phyloP scores from a whole-genome alignment of 2,329 filamentous ascomycete species.

The Calonectria hawksworthii region DNA sequence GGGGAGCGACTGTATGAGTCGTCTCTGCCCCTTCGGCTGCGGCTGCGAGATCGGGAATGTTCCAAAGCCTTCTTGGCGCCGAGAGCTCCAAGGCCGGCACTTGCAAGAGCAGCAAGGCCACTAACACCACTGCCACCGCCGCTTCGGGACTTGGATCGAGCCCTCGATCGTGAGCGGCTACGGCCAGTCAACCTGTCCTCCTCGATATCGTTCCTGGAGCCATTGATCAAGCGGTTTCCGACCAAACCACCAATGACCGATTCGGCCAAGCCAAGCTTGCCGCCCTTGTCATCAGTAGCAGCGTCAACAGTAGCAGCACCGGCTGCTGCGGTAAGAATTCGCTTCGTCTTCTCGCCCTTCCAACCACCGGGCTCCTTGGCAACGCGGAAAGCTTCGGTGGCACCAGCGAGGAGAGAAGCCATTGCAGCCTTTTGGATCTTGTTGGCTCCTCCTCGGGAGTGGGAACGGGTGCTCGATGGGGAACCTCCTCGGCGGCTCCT shows the following conservation, averaged over 20 bases:
- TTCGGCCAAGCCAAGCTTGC: slow-evolving; percentile 87
- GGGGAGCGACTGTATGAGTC: slow-evolving; percentile 60
- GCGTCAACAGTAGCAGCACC: slow-evolving; percentile 90
- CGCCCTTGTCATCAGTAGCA: slow-evolving; percentile 78
- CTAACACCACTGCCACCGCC: slow-evolving; percentile 55
- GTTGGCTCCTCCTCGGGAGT: slow-evolving; percentile 65
- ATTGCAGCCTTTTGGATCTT: slow-evolving; percentile 90
- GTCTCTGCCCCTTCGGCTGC: slow-evolving; percentile 65
- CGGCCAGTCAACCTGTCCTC: slow-evolving; percentile 71
- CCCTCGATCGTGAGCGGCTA: slow-evolving; percentile 78
- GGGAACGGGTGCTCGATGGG: slow-evolving; percentile 65
- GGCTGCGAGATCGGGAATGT: slow-evolving; percentile 67
- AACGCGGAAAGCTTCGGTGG: slow-evolving; percentile 91
- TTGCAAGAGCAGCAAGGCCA: slow-evolving; percentile 74
- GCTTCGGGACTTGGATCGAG: slow-evolving; percentile 66
- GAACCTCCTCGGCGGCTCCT: slow-evolving; percentile 64
- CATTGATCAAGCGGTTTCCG: slow-evolving; percentile 88
- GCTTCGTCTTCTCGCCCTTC: slow-evolving; percentile 92
- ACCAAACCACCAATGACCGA: slow-evolving; percentile 91
- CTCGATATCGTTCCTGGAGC: slow-evolving; percentile 76
- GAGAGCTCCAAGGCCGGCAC: slow-evolving; percentile 72
- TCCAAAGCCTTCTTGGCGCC: slow-evolving; percentile 72
- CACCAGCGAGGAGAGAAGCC: slow-evolving; percentile 90
- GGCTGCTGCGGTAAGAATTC: slow-evolving; percentile 87
- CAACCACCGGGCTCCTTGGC: slow-evolving; percentile 91